Evolutionary conservation across 441 rosid species (phyloP).

Genomic region (Jatropha multifida): DNA sequence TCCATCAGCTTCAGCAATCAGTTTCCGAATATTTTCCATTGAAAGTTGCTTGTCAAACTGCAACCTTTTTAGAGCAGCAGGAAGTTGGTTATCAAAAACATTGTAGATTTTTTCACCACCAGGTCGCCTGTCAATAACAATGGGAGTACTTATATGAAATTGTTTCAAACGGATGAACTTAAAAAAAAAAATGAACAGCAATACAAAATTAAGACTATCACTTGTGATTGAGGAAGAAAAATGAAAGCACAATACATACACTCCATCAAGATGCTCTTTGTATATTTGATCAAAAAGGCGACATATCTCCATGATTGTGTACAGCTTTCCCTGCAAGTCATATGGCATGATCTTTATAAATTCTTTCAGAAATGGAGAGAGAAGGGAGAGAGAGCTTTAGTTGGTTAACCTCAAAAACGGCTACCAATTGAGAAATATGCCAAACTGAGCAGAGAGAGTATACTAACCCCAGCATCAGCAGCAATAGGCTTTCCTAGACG

Average conservation of each 20-base stretch:
- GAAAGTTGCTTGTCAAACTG: conserved; percentile 96
- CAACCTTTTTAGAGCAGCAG: conserved; percentile 94
- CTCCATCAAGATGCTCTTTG: conserved; percentile 96
- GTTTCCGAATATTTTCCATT: conserved; percentile 93
- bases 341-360: conserved; percentile 22
- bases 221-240: background rate
- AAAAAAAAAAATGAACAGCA: background rate
- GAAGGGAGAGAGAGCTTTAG: background rate
- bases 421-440: conserved; percentile 10
- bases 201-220: conserved; percentile 8
- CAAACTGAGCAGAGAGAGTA: conserved; percentile 22
- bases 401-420: background rate
- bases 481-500: conserved; percentile 99
- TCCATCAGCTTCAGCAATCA: conserved; percentile 99
- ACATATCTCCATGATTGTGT: conserved; percentile 95
- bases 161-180: background rate
- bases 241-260: conserved; percentile 48
- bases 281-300: conserved; percentile 92
- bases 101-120: conserved; percentile 94
- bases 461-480: conserved; percentile 90
- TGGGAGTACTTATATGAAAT: too few species aligned
- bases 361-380: conserved; percentile 5
- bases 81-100: conserved; percentile 97
- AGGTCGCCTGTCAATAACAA: conserved; percentile 63
- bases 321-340: conserved; percentile 78